Conservation (phyloP, 2,329 filamentous ascomycete species). For the Sclerotinia sclerotiorum region DNA sequence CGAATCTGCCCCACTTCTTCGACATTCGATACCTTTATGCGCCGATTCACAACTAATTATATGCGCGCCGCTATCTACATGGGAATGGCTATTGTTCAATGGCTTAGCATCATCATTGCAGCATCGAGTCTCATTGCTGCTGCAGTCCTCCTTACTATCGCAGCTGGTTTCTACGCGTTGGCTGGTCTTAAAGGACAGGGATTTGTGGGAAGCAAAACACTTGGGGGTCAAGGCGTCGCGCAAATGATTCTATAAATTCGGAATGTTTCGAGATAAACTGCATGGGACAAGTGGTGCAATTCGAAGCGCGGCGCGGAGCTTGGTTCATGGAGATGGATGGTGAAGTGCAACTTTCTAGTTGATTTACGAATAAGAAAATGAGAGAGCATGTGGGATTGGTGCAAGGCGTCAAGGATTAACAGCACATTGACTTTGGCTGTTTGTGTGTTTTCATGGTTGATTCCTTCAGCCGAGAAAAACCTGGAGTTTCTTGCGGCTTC, state of each 20-base stretch:
- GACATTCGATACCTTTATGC: conserved; percentile 85
- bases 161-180: conserved; percentile 76
- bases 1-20: conserved; percentile 95
- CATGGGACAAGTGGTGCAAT: neutral
- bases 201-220: conserved; percentile 90
- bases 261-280: neutral
- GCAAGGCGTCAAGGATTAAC: conserved; percentile 30
- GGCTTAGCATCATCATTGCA: conserved; percentile 68
- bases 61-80: conserved; percentile 88
- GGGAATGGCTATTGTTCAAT: conserved; percentile 79
- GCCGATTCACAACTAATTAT: conserved; percentile 92
- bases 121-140: conserved; percentile 79
- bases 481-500: conserved; percentile 13
- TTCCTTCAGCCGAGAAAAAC: conserved; percentile 4
- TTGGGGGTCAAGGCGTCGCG: conserved; percentile 88
- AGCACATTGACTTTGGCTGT: conserved; percentile 29
- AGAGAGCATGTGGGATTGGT: conserved; percentile 30
- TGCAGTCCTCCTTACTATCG: conserved; percentile 75
- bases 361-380: conserved; percentile 25
- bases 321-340: neutral
- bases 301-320: neutral
- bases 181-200: conserved; percentile 80
- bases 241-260: conserved; percentile 87
- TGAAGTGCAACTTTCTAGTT: neutral
- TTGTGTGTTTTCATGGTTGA: conserved; percentile 29